Percentiles rank a stretch among this genome's conserved stretches.
phyloP scores from a whole-genome alignment of 2,329 filamentous ascomycete species.

The Aspergillus aculeatus region DNA sequence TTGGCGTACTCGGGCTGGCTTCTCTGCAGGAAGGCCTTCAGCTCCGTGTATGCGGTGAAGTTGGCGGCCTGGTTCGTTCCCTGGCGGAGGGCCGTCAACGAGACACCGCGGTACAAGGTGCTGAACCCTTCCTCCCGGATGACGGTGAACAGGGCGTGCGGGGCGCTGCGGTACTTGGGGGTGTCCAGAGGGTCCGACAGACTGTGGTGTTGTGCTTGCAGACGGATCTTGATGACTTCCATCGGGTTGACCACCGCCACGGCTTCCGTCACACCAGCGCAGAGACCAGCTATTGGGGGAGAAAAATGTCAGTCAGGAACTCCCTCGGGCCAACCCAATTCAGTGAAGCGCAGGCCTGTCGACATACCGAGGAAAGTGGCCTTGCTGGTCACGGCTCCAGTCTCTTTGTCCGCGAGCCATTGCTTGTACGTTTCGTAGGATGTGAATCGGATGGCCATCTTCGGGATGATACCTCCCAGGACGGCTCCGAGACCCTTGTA shows the following conservation, averaged over 20 bases:
- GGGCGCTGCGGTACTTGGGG: slow-evolving; percentile 95
- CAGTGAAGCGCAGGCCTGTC: background rate
- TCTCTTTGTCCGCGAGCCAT: slow-evolving; percentile 66
- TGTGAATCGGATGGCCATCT: slow-evolving; percentile 99
- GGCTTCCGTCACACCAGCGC: slow-evolving; percentile 92
- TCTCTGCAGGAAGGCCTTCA: slow-evolving; percentile 74
- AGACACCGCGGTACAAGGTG: slow-evolving; percentile 89
- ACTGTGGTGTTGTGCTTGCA: slow-evolving; percentile 96
- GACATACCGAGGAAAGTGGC: slow-evolving; percentile 68
- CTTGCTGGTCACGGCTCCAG: slow-evolving; percentile 66
- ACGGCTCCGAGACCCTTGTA: slow-evolving; percentile 99
- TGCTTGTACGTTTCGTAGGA: slow-evolving; percentile 97
- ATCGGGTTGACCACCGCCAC: slow-evolving; percentile 96
- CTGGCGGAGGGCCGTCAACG: slow-evolving; percentile 87
- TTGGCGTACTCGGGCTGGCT: slow-evolving; percentile 68
- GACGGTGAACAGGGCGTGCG: slow-evolving; percentile 79
- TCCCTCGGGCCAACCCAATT: background rate
- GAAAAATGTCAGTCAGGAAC: slow-evolving; percentile 9
- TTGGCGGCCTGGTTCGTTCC: slow-evolving; percentile 98
- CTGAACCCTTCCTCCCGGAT: slow-evolving; percentile 85
- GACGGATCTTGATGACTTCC: slow-evolving; percentile 98
- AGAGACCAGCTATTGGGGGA: slow-evolving; percentile 66
- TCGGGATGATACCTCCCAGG: slow-evolving; percentile 91
- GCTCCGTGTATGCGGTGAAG: slow-evolving; percentile 95
- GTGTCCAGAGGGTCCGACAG: slow-evolving; percentile 96